phyloP scores from a whole-genome alignment of 2,329 filamentous ascomycete species.

The Fusarium dlaminii region DNA sequence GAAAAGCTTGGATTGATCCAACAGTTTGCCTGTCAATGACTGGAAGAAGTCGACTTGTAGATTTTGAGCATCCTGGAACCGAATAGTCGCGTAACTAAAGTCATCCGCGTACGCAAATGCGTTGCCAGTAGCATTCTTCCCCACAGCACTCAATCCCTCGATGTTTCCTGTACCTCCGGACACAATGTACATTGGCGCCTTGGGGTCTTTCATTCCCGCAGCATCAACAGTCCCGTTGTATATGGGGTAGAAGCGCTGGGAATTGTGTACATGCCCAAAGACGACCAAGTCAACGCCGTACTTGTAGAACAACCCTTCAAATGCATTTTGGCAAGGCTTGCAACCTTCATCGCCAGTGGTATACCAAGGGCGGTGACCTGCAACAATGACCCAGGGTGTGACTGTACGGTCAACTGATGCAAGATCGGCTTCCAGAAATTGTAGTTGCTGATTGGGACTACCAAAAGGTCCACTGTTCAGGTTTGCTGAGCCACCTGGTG shows the following conservation, averaged over 20 bases:
- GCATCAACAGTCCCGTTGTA: slow-evolving; percentile 15
- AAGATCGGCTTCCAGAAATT: slow-evolving; percentile 42
- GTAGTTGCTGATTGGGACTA: slow-evolving; percentile 5
- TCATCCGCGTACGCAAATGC: slow-evolving; percentile 25
- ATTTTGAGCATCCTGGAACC: slow-evolving; percentile 3
- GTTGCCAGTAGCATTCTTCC: background rate
- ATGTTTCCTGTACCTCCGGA: slow-evolving; percentile 19
- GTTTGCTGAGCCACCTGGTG: slow-evolving; percentile 11
- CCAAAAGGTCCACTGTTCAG: slow-evolving; percentile 21
- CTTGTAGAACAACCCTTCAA: slow-evolving; percentile 17
- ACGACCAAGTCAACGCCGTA: slow-evolving; percentile 16
- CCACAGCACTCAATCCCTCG: slow-evolving; percentile 7
- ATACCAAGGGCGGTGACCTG: slow-evolving; percentile 61
- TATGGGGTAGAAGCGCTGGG: slow-evolving; percentile 4
- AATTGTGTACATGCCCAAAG: slow-evolving; percentile 25
- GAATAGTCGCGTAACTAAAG: slow-evolving; percentile 23
- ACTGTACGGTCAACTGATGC: slow-evolving; percentile 63
- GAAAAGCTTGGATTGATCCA: slow-evolving; percentile 10
- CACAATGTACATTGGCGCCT: slow-evolving; percentile 23
- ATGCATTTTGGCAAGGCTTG: slow-evolving; percentile 19
- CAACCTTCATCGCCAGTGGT: slow-evolving; percentile 46
- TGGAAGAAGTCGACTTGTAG: slow-evolving; percentile 9
- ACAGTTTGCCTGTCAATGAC: background rate
- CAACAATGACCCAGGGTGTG: slow-evolving; percentile 57
- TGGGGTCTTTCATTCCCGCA: slow-evolving; percentile 10